A percentile compares a stretch with the other conserved stretches of the same genome.
phyloP scores from a whole-genome alignment of 2,329 filamentous ascomycete species.

The Diaporthe batatas region DNA sequence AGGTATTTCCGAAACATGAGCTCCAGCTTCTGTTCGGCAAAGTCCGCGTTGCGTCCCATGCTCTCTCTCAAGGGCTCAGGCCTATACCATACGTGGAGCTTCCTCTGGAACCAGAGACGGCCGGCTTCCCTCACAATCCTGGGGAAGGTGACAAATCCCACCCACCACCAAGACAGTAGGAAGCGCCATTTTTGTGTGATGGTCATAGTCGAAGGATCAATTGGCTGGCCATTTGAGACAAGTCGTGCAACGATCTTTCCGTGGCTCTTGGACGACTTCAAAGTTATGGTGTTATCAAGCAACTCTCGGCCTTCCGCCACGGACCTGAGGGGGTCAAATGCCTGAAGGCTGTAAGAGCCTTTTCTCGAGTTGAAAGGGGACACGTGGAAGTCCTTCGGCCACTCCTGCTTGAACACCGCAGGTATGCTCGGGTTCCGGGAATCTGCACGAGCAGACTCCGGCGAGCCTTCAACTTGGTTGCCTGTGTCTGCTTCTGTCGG shows the following conservation, averaged over 20 bases:
- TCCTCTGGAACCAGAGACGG: slow-evolving; percentile 67
- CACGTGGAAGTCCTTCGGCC: slow-evolving; percentile 81
- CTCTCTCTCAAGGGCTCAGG: slow-evolving; percentile 72
- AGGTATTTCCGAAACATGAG: slow-evolving; percentile 62
- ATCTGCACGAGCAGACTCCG: neutral
- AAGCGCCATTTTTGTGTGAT: slow-evolving; percentile 60
- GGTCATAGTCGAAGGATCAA: slow-evolving; percentile 64
- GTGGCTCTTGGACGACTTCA: slow-evolving; percentile 71
- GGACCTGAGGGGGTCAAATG: slow-evolving; percentile 61
- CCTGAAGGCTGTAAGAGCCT: slow-evolving; percentile 65
- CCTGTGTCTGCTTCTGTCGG: slow-evolving; percentile 43
- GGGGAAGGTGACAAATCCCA: slow-evolving; percentile 75
- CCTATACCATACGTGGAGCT: slow-evolving; percentile 74
- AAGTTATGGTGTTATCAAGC: slow-evolving; percentile 71
- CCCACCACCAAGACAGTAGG: slow-evolving; percentile 73
- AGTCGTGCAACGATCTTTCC: slow-evolving; percentile 73
- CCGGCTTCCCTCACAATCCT: slow-evolving; percentile 73
- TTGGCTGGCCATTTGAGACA: slow-evolving; percentile 63
- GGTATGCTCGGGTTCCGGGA: neutral
- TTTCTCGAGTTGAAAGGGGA: slow-evolving; percentile 79
- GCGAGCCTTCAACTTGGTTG: slow-evolving; percentile 41
- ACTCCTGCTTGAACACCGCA: slow-evolving; percentile 62
- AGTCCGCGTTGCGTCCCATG: slow-evolving; percentile 66
- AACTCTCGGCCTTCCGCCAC: slow-evolving; percentile 54
- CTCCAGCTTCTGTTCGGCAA: slow-evolving; percentile 63